Percentiles rank a stretch among this genome's conserved stretches.
phyloP scores from a whole-genome alignment of 176 grass and related monocot genomes.

The Avena sativa region DNA sequence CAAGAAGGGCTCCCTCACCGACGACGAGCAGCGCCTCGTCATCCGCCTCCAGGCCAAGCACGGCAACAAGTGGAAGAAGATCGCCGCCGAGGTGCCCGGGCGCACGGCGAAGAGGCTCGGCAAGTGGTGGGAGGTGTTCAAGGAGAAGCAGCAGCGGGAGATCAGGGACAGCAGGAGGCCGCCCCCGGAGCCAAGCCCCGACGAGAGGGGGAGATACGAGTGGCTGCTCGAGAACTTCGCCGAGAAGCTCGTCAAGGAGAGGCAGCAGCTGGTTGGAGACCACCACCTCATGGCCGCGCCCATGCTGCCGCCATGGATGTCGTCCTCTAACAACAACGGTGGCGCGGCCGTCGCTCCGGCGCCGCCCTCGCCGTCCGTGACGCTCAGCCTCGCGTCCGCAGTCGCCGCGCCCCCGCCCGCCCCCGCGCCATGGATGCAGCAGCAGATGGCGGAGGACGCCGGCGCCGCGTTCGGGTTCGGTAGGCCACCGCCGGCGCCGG shows the following conservation, averaged over 20 bases:
- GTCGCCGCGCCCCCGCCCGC: neutral
- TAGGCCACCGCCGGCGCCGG: neutral
- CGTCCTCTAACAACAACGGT: conserved; percentile 32
- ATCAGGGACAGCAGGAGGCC: conserved; percentile 54
- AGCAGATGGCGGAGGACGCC: conserved; percentile 32
- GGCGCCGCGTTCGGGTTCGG: conserved; percentile 47
- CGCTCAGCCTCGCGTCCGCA: conserved; percentile 55
- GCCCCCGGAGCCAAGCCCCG: conserved; percentile 53
- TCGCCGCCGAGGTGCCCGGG: conserved; percentile 89
- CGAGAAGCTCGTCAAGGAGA: conserved; percentile 88
- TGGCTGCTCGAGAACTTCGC: conserved; percentile 96
- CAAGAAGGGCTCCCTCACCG: conserved; percentile 92
- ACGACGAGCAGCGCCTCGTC: conserved; percentile 92
- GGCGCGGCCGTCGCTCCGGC: conserved; percentile 3
- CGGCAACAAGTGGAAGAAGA: conserved; percentile 99
- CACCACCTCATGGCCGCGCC: conserved; percentile 72
- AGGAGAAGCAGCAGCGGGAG: conserved; percentile 93
- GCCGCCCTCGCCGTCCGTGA: conserved; percentile 51
- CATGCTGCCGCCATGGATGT: conserved; percentile 83
- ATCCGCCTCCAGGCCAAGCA: conserved; percentile 92
- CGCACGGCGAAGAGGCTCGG: conserved; percentile 87
- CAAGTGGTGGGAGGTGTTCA: conserved; percentile 99
- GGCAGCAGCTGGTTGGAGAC: conserved; percentile 35
- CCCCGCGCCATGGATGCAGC: conserved; percentile 33
- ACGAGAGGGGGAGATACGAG: conserved; percentile 77